Conservation (phyloP, 2,329 filamentous ascomycete species). For the Chrysosporium queenslandicum region DNA sequence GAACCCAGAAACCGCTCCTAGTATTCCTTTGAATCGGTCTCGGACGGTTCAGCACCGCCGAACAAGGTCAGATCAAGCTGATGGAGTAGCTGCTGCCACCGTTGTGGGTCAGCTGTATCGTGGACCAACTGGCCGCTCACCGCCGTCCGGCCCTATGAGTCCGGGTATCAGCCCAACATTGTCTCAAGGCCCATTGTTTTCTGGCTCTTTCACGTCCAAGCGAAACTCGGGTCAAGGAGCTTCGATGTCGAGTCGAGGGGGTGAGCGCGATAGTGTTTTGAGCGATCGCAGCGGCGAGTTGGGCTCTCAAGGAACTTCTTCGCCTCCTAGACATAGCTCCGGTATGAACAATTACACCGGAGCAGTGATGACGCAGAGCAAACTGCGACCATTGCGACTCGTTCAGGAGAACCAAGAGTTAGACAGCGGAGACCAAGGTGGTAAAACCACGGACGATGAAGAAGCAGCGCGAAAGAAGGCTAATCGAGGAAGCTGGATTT, state of each 20-base stretch:
- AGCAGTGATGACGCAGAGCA: constrained; percentile 55
- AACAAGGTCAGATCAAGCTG: constrained; percentile 41
- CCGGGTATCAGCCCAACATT: constrained; percentile 45
- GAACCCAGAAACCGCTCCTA: constrained; percentile 40
- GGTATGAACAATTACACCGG: constrained; percentile 59
- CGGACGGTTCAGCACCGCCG: constrained; percentile 39
- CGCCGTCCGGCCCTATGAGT: constrained; percentile 45
- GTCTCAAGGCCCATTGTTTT: constrained; percentile 32
- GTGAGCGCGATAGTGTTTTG: constrained; percentile 43
- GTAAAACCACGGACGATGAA: constrained; percentile 33
- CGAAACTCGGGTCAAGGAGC: constrained; percentile 46
- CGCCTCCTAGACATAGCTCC: constrained; percentile 53
- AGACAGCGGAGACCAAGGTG: constrained; percentile 32
- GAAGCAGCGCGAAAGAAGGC: constrained; percentile 38
- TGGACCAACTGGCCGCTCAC: constrained; percentile 38
- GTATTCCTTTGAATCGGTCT: constrained; percentile 38
- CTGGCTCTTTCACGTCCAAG: constrained; percentile 36
- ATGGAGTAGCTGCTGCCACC: constrained; percentile 47
- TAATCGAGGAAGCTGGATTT: constrained; percentile 40
- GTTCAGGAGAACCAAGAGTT: constrained; percentile 63
- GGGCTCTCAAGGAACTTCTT: constrained; percentile 39
- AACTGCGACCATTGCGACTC: constrained; percentile 73
- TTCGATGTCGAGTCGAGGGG: constrained; percentile 41
- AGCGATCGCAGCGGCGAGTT: constrained; percentile 41
- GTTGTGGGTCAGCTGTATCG: constrained; percentile 88